phyloP scores from a whole-genome alignment of 805 yeast genomes.

The Kodamaea jinghongensis region DNA sequence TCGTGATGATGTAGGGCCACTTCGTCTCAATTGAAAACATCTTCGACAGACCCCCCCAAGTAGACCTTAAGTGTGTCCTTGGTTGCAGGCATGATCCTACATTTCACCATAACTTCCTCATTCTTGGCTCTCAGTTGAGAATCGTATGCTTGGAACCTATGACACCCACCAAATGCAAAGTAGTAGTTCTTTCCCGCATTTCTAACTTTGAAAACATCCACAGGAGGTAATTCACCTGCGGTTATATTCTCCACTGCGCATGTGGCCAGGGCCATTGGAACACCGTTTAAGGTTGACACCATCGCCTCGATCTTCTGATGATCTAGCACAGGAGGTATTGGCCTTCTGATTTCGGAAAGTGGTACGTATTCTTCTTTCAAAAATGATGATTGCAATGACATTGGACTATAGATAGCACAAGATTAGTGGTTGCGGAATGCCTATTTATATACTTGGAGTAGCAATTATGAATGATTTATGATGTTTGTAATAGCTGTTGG shows the following conservation, averaged over 20 bases:
- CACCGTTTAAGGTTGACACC: constrained; percentile 67
- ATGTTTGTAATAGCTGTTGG: too few relatives aligned
- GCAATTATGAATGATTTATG: too few relatives aligned
- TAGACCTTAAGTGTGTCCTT: constrained; percentile 64
- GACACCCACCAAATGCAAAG: constrained; percentile 91
- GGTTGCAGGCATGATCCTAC: constrained; percentile 75
- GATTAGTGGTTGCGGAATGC: too few relatives aligned
- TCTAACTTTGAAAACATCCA: constrained; percentile 70
- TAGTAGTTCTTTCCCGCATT: constrained; percentile 60
- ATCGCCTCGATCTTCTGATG: constrained; percentile 70
- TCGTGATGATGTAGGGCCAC: too few relatives aligned
- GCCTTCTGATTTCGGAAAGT: constrained; percentile 64
- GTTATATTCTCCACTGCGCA: constrained; percentile 49
- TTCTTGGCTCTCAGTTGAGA: constrained; percentile 30
- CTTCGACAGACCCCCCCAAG: constrained; percentile 65
- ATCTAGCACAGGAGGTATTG: constrained; percentile 84
- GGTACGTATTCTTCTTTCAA: constrained; percentile 61
- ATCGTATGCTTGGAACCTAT: constrained; percentile 84
- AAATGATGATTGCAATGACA: constrained; percentile 69
- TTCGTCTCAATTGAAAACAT: constrained; percentile 32
- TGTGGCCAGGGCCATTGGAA: constrained; percentile 62
- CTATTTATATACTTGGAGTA: too few relatives aligned
- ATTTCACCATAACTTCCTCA: constrained; percentile 50
- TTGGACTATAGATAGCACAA: too few relatives aligned
- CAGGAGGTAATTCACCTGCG: constrained; percentile 74